Evolutionary conservation across 768 basidiomycete species (phyloP).

Genomic region (Podaxis sp.): DNA sequence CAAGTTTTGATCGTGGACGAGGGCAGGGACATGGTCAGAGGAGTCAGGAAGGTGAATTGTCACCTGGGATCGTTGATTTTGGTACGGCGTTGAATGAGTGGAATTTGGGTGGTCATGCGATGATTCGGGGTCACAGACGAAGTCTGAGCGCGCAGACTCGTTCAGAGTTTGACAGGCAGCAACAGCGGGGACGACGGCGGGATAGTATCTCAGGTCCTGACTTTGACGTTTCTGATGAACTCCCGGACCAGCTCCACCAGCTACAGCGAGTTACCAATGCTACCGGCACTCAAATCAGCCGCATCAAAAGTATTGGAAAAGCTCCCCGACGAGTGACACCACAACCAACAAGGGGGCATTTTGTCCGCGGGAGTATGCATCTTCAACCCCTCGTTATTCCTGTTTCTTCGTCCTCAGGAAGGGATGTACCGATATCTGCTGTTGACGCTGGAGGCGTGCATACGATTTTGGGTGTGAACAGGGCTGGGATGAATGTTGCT

Average conservation of each 20-base stretch:
- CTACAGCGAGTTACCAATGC: background rate
- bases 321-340: conserved; percentile 35
- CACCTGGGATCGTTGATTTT: conserved; percentile 8
- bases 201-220: background rate
- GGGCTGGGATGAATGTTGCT: conserved; percentile 23
- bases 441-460: conserved; percentile 1
- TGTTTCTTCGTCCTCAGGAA: conserved; percentile 7
- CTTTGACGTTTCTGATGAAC: background rate
- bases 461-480: conserved; percentile 11
- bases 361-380: conserved; percentile 30
- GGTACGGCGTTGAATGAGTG: conserved; percentile 17
- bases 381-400: conserved; percentile 33
- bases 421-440: conserved; percentile 9
- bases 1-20: background rate
- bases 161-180: background rate
- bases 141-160: conserved; percentile 6
- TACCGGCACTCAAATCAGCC: conserved; percentile 15
- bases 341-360: conserved; percentile 23
- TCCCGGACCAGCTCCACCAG: conserved; percentile 1
- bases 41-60: background rate
- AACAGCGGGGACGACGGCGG: background rate
- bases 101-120: conserved; percentile 1
- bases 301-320: conserved; percentile 40
- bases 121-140: conserved; percentile 10
- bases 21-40: background rate